Percentiles rank a stretch among this genome's conserved stretches.
phyloP scores from a whole-genome alignment of 2,329 filamentous ascomycete species.

The Fusarium sp. region DNA sequence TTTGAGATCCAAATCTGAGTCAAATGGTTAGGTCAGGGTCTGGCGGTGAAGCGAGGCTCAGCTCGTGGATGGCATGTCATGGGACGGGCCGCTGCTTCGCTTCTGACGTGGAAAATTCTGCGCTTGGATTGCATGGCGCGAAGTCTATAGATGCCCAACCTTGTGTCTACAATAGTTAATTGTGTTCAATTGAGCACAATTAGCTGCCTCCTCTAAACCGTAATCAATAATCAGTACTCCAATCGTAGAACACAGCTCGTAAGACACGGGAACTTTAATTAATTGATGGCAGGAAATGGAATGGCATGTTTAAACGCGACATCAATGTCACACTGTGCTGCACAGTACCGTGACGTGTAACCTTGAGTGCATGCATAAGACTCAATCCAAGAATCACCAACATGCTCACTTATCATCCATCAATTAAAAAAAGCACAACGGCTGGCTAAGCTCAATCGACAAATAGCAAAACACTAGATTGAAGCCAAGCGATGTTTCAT shows the following conservation, averaged over 20 bases:
- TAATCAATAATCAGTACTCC: neutral
- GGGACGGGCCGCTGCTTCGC: constrained; percentile 21
- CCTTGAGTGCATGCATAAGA: neutral
- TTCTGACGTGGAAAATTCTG: constrained; percentile 21
- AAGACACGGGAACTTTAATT: neutral
- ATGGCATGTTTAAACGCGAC: constrained; percentile 1
- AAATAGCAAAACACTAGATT: constrained; percentile 10
- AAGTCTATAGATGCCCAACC: neutral
- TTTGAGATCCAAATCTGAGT: constrained; percentile 4
- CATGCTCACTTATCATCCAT: neutral
- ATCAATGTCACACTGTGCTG: constrained; percentile 8
- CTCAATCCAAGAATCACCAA: neutral
- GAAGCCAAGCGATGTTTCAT: constrained; percentile 14
- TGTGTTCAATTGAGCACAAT: neutral
- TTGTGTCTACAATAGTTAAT: neutral
- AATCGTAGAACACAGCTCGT: neutral
- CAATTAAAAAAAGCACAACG: neutral
- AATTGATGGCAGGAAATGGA: neutral
- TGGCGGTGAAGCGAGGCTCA: constrained; percentile 20
- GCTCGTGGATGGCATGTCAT: constrained; percentile 2
- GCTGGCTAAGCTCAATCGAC: constrained; percentile 5
- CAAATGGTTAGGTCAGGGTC: neutral
- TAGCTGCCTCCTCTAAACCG: neutral
- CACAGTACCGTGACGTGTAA: constrained; percentile 15
- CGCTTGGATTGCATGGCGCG: neutral